Evolutionary conservation across 768 basidiomycete species (phyloP), one percentile per base, ranked within the genome.

Genomic region (Lentinula detonsa): DNA sequence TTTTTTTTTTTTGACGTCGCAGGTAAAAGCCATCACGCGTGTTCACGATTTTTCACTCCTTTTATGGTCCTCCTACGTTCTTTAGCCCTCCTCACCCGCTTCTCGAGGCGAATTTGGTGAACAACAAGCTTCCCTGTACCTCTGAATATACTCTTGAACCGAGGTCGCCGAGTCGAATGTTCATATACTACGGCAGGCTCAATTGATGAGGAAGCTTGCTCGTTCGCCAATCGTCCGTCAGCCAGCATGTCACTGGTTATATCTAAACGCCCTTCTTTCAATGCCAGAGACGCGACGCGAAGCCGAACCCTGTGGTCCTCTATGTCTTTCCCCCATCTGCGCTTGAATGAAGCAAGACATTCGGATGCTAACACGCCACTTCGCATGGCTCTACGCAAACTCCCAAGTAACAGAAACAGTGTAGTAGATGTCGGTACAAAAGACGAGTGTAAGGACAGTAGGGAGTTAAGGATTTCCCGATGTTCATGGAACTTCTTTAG

Each of bases 251-350:
- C 67, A 61, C 73, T 57, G 16, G 75, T 73, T 61, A 88, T 80
- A 66, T 84, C 84, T 63, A 75, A 70, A 49, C 85, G 80, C 15
- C 86, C 82, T 73, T 91, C 83, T 69, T 86, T 88, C 59, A 87
- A 66, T 34, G 87, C 88, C 51, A 88, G 74, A 45, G 70, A 72
- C 5, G 79, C 79, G 57, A 91, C 70, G 45, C 86, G 82, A 61
- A 85, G 80, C 66, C 81, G 78, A 21, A 91, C 87, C 21, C 76
- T 73, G 56, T 78, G 74, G 72, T 88, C 84, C 65, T 81, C 81
- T 5, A 87, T 73, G 28, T 69, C 70, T 18, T 71, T 59, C 2
- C 89, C 88, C 85, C 85, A 91, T 64, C 76, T 74, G 57, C 68
- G 68, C 64, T 74, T 74, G 69, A 86, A 90, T 48, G 69, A 65